Conservation (phyloP, 192 early-diverging fungal genomes). For the Gonapodya sp. region DNA sequence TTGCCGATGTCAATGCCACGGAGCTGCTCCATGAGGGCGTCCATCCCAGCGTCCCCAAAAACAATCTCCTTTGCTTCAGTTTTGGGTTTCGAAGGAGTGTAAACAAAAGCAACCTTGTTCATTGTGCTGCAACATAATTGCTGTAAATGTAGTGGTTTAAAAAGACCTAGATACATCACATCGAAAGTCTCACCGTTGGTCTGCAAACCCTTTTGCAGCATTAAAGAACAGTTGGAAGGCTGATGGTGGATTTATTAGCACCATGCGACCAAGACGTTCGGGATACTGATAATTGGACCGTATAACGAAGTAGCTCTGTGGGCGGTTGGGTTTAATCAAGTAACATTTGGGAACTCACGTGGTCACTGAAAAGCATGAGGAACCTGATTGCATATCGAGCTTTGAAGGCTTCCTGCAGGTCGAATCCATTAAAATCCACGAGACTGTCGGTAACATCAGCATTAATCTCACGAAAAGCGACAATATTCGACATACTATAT, state of each 20-base stretch:
- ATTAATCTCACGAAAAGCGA: too few relatives aligned
- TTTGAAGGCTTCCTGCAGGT: background rate
- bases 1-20: background rate
- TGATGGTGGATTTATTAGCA: background rate
- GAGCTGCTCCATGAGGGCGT: background rate
- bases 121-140: background rate
- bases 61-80: background rate
- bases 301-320: too few relatives aligned
- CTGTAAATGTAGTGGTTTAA: too few relatives aligned
- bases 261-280: background rate
- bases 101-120: background rate
- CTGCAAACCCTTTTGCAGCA: conserved; percentile 3
- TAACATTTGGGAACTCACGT: too few relatives aligned
- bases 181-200: background rate
- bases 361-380: background rate
- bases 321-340: too few relatives aligned
- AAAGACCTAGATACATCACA: too few relatives aligned
- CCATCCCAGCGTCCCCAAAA: background rate
- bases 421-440: conserved; percentile 5
- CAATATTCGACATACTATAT: background rate
- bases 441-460: too few relatives aligned
- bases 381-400: background rate
- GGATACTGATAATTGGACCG: background rate
- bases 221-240: background rate
- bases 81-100: background rate